phyloP scores from a whole-genome alignment of 495 filamentous ascomycete species.

The Copromyces sp. region DNA sequence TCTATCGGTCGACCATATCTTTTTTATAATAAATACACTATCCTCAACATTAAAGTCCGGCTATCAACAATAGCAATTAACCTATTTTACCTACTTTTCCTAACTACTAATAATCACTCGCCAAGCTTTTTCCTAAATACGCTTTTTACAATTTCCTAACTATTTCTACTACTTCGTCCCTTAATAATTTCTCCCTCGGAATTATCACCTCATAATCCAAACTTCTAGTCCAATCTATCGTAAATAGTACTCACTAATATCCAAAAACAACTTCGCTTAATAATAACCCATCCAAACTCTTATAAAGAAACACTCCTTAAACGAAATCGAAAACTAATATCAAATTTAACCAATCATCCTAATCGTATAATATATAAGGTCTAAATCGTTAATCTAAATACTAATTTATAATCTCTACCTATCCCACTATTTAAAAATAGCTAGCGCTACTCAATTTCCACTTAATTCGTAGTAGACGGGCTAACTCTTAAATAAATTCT shows the following conservation, averaged over 20 bases:
- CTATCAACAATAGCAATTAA: too few species aligned
- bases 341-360: background rate
- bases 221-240: background rate
- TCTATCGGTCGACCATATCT: background rate
- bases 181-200: too few species aligned
- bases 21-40: slow-evolving; percentile 5
- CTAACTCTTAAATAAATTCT: background rate
- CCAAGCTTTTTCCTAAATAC: too few species aligned
- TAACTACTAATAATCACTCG: too few species aligned
- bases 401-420: background rate
- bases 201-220: too few species aligned
- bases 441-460: background rate
- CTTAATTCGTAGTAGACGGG: background rate
- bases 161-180: too few species aligned
- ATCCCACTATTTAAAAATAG: background rate
- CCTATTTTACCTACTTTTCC: too few species aligned
- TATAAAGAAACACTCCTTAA: background rate
- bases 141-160: too few species aligned
- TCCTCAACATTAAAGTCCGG: slow-evolving; percentile 6
- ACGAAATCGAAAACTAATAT: background rate
- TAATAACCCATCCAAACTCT: background rate
- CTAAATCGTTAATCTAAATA: background rate
- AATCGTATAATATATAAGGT: background rate
- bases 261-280: background rate
- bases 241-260: background rate